phyloP scores from a whole-genome alignment of 164 flowering plant genomes.

The Magnolia kwangsiensis region DNA sequence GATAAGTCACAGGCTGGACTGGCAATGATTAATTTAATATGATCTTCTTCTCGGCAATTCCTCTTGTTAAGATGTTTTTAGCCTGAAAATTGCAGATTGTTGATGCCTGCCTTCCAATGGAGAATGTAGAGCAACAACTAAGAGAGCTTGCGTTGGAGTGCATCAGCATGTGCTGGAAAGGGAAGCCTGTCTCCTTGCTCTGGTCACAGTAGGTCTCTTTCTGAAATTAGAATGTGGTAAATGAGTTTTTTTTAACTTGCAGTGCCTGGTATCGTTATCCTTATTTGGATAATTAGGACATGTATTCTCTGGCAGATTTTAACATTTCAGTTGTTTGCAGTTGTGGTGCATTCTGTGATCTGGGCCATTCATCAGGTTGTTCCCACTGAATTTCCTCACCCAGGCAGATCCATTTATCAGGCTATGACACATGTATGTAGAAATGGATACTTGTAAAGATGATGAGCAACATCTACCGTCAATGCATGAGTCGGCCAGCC shows the following conservation, averaged over 20 bases:
- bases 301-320: too few relatives aligned
- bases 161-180: constrained; percentile 43
- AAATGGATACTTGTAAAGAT: too few relatives aligned
- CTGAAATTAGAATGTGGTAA: neutral
- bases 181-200: constrained; percentile 53
- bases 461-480: too few relatives aligned
- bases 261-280: too few relatives aligned
- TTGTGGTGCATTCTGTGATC: too few relatives aligned
- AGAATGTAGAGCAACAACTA: constrained; percentile 63
- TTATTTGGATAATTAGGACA: too few relatives aligned
- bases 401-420: too few relatives aligned
- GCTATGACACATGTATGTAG: too few relatives aligned
- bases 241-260: neutral
- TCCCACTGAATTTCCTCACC: too few relatives aligned
- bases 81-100: constrained; percentile 41
- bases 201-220: constrained; percentile 30
- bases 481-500: too few relatives aligned
- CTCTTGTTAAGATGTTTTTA: neutral
- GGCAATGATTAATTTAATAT: neutral
- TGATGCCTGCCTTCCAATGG: constrained; percentile 64
- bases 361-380: too few relatives aligned
- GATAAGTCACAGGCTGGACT: neutral
- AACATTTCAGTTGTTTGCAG: too few relatives aligned
- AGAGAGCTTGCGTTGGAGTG: constrained; percentile 45
- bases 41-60: neutral